These are phyloP conservation scores for Passiflora organensis DNA, from an alignment of 345 rosid species.

Conservation along the genomic window DNA sequence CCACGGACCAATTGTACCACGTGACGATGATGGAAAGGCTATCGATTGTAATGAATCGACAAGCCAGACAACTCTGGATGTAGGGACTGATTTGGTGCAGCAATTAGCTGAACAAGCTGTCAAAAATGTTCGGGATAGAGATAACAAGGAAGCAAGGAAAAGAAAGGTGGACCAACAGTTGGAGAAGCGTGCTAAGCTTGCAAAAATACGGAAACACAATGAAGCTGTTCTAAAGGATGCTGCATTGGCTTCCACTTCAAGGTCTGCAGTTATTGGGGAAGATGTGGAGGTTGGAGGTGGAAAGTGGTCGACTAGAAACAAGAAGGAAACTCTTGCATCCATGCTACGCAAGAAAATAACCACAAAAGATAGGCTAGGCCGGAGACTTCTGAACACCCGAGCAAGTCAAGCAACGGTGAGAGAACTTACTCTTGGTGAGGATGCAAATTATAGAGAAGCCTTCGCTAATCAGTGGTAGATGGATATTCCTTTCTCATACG, in stretches of 20 bases:
- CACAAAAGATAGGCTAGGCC: slow-evolving; percentile 51
- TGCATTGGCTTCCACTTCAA: slow-evolving; percentile 71
- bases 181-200: slow-evolving; percentile 62
- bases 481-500: neutral
- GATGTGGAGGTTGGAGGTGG: slow-evolving; percentile 29
- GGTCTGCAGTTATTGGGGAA: slow-evolving; percentile 43
- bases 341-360: slow-evolving; percentile 63
- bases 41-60: slow-evolving; percentile 29
- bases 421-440: slow-evolving; percentile 50
- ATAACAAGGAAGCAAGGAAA: slow-evolving; percentile 46
- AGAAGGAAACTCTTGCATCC: slow-evolving; percentile 56
- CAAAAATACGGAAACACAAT: slow-evolving; percentile 70
- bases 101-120: slow-evolving; percentile 73
- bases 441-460: slow-evolving; percentile 59
- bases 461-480: slow-evolving; percentile 83
- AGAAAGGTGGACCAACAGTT: slow-evolving; percentile 46
- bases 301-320: slow-evolving; percentile 37
- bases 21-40: slow-evolving; percentile 57
- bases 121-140: slow-evolving; percentile 55
- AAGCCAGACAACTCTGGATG: slow-evolving; percentile 23
- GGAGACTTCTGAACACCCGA: slow-evolving; percentile 46
- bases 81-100: slow-evolving; percentile 41
- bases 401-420: slow-evolving; percentile 41
- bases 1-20: slow-evolving; percentile 54
- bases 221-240: slow-evolving; percentile 67